Evolutionary conservation across 2,329 filamentous ascomycete genomes (phyloP).

Genomic region (Fusarium nanum): DNA sequence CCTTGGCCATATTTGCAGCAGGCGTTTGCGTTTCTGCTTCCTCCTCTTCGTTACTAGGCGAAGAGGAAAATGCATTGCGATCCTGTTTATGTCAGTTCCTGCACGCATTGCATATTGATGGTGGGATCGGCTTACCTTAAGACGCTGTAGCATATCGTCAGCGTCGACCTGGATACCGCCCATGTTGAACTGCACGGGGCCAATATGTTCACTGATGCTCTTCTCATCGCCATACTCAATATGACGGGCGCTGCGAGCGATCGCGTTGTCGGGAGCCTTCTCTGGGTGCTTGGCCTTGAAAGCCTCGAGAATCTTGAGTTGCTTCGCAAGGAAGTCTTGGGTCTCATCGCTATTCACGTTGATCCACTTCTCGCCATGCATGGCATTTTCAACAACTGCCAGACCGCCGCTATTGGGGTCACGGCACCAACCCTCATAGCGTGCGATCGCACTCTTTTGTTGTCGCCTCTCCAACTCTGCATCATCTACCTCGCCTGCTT

Average conservation of each 20-base stretch:
- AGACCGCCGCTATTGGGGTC: conserved; percentile 75
- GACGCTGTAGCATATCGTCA: conserved; percentile 88
- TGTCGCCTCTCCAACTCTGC: conserved; percentile 37
- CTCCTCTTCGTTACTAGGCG: conserved; percentile 57
- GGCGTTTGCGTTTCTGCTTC: conserved; percentile 53
- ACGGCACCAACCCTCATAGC: conserved; percentile 83
- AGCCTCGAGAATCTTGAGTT: conserved; percentile 79
- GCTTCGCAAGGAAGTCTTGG: conserved; percentile 80
- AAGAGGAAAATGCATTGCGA: conserved; percentile 64
- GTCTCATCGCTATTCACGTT: conserved; percentile 66
- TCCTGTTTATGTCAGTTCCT: conserved; percentile 57
- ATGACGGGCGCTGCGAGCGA: conserved; percentile 41
- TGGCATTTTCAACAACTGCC: conserved; percentile 55
- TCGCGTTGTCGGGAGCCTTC: conserved; percentile 48
- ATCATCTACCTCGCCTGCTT: conserved; percentile 39
- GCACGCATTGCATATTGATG: neutral
- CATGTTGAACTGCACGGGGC: conserved; percentile 97
- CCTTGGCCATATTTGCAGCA: conserved; percentile 57
- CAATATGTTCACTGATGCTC: conserved; percentile 81
- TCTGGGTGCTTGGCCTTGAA: conserved; percentile 67
- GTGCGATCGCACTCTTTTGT: conserved; percentile 71
- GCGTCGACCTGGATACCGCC: conserved; percentile 96
- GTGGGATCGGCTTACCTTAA: conserved; percentile 72
- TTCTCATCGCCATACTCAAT: conserved; percentile 56
- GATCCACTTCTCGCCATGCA: conserved; percentile 52